phyloP scores from a whole-genome alignment of 176 grass and related monocot species.

The Oryza officinalis region DNA sequence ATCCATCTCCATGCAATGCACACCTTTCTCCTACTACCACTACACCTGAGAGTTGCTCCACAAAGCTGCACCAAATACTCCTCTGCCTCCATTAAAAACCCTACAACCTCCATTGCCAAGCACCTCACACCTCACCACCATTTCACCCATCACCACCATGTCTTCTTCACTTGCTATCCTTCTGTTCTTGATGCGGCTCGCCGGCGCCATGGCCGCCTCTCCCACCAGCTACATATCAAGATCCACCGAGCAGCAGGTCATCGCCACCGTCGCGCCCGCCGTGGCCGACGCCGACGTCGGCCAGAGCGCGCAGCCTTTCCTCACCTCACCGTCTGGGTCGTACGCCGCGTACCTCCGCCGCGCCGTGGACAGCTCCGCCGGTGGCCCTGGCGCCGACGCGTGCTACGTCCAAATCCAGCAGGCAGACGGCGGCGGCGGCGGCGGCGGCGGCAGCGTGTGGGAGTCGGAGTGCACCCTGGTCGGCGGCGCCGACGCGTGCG shows the following conservation, averaged over 20 bases:
- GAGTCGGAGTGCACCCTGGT: slow-evolving; percentile 55
- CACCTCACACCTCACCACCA: slow-evolving; percentile 30
- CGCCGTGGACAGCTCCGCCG: background rate
- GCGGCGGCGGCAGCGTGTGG: slow-evolving; percentile 30
- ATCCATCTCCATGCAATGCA: slow-evolving; percentile 52
- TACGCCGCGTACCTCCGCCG: slow-evolving; percentile 57
- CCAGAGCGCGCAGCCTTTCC: slow-evolving; percentile 42
- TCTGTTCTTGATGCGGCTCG: slow-evolving; percentile 32
- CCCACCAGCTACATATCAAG: slow-evolving; percentile 50
- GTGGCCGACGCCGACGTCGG: slow-evolving; percentile 8
- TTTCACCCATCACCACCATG: background rate
- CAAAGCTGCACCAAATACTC: slow-evolving; percentile 48
- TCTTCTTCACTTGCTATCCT: slow-evolving; percentile 40
- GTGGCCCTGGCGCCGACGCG: slow-evolving; percentile 13
- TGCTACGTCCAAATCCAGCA: slow-evolving; percentile 56
- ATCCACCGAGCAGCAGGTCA: slow-evolving; percentile 45
- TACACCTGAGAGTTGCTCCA: slow-evolving; percentile 36
- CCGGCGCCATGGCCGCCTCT: slow-evolving; percentile 25
- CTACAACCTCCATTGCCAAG: background rate
- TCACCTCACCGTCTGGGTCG: slow-evolving; percentile 43
- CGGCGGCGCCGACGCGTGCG: slow-evolving; percentile 42
- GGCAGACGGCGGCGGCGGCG: background rate
- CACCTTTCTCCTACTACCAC: slow-evolving; percentile 54
- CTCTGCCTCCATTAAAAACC: slow-evolving; percentile 43
- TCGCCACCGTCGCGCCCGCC: slow-evolving; percentile 39